Conservation (phyloP, 1,139 yeast species). For the Oligophagozyma castellii region DNA sequence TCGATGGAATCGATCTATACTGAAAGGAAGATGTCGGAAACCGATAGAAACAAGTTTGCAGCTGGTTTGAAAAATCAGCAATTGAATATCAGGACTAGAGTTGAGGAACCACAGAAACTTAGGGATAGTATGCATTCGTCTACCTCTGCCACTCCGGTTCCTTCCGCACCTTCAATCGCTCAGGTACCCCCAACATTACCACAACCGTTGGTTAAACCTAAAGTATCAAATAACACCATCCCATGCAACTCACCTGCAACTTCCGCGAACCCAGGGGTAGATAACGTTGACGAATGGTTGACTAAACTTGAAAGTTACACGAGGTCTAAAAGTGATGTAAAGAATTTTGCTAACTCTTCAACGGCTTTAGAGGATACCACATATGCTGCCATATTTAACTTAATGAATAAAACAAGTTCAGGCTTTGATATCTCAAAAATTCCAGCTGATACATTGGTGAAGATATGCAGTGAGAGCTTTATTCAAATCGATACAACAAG, state of each 20-base stretch:
- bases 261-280: slow-evolving; percentile 1
- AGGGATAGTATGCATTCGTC: neutral
- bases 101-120: neutral
- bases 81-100: slow-evolving; percentile 1
- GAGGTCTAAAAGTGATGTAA: slow-evolving; percentile 13
- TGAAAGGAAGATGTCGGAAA: slow-evolving; percentile 14
- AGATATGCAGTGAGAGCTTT: slow-evolving; percentile 56
- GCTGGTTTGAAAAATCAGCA: slow-evolving; percentile 7
- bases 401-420: slow-evolving; percentile 48
- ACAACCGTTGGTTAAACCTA: slow-evolving; percentile 1
- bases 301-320: slow-evolving; percentile 18
- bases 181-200: neutral
- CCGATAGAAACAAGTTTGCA: slow-evolving; percentile 15
- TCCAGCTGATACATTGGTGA: slow-evolving; percentile 47
- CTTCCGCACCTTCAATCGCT: neutral
- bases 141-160: neutral
- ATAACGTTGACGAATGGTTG: neutral
- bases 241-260: slow-evolving; percentile 1
- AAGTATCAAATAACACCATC: neutral
- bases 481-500: slow-evolving; percentile 38
- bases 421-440: slow-evolving; percentile 58
- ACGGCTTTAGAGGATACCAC: slow-evolving; percentile 27
- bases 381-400: slow-evolving; percentile 37
- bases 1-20: slow-evolving; percentile 15
- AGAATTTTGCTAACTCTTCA: slow-evolving; percentile 25